These are phyloP conservation scores for Dysphania ambrosioides DNA, from an alignment of 148 eudicot species.

Conservation along the genomic window DNA sequence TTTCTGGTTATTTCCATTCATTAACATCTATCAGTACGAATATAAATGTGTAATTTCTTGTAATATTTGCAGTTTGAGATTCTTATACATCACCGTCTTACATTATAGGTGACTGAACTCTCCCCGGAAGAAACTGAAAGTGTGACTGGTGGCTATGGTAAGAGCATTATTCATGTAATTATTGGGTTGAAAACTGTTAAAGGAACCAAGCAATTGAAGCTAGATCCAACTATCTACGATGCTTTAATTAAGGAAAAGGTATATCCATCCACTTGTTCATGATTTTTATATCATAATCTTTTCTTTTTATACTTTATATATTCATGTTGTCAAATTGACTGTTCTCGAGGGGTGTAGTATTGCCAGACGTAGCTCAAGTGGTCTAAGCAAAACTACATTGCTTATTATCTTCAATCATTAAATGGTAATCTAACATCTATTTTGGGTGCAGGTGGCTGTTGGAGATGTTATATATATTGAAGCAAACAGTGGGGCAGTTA, in stretches of 20 bases:
- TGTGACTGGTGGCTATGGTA: constrained; percentile 92
- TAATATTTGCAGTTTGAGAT: no score
- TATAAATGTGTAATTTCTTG: background rate
- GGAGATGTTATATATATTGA: constrained; percentile 97
- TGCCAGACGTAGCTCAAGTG: no score
- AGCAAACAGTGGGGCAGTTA: constrained; percentile 97
- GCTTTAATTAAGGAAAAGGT: constrained; percentile 98
- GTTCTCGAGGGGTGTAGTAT: no score
- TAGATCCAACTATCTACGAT: constrained; percentile 96
- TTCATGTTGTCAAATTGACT: no score
- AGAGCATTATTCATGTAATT: constrained; percentile 91
- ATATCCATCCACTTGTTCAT: constrained; percentile 1
- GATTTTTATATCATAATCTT: background rate
- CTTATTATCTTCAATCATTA: background rate
- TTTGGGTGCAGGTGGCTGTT: constrained; percentile 73
- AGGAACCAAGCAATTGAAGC: constrained; percentile 93
- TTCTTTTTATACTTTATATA: no score
- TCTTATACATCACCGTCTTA: background rate
- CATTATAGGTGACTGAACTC: constrained; percentile 84
- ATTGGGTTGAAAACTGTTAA: constrained; percentile 93
- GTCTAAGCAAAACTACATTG: no score
- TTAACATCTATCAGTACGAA: background rate
- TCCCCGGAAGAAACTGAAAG: constrained; percentile 99
- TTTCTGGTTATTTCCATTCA: background rate
- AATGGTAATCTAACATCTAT: background rate